Base-by-base conservation (phyloP, 73 alveolate genomes). In the Blepharisma japonicum region DNA sequence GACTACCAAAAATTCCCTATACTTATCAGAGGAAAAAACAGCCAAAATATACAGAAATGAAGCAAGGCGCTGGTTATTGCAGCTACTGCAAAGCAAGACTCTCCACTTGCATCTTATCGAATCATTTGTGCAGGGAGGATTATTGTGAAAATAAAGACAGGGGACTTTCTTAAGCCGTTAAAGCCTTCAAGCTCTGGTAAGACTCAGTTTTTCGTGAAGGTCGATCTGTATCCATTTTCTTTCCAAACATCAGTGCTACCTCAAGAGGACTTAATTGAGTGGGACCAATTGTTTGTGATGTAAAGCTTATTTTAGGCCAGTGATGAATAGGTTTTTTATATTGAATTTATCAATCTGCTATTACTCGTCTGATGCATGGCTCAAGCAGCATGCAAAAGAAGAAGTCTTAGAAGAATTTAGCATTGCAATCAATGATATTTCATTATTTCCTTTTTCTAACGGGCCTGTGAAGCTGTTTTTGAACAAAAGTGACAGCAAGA, bases 311-410 rank as follows among this genome's bases (percentile, higher is more conserved):
- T 8, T 14, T 39, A 61, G 74, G 74, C 74, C 74, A 39, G 23
- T 61, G 14, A 14, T 61, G 14, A 61, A 61, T 61, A 25, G 14
- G 18, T 61, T 61, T 61, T 61, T 61, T 4, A 39, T 14, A 8
- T 25, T 61, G 38, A 14, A 25, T 8, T 9, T 61, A 14, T 61
- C 74, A 39, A 61, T 61, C 47, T 61, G 74, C 23, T 11, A 14
- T n/a, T 8, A 14, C 47, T 14, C 74, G 74, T 14, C 74, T n/a
- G 74, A 61, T 8, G 74, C 47, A 39, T 61, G 74, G 74, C 14
- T 61, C 50, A 61, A 25, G 23, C 74, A 61, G 47, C 74, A 61
- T 61, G 49, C 74, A 9, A 61, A 61, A 61, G 47, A 9, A 14
- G 74, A 61, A 61, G 47, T 61, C 47, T 2, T 61, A 0, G 49